phyloP scores from a whole-genome alignment of 2,329 filamentous ascomycete genomes.

The Tetracladium maxilliforme region DNA sequence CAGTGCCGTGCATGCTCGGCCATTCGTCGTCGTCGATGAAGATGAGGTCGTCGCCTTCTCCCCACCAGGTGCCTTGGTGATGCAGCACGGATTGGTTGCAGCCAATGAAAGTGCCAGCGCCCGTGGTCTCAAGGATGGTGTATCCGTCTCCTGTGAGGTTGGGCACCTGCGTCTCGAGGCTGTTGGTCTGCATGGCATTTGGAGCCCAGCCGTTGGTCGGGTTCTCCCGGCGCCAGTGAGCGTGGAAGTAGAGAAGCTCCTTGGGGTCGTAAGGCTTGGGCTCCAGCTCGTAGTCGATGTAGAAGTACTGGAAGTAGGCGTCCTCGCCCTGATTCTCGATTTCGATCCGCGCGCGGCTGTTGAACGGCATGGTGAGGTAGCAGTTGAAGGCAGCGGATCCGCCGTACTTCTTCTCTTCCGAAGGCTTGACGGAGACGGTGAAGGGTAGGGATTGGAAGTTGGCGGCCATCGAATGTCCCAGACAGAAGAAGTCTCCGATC shows the following conservation, averaged over 20 bases:
- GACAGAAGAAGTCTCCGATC: constrained; percentile 17
- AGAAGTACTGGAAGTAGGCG: constrained; percentile 19
- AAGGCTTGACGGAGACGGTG: constrained; percentile 16
- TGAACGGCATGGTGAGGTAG: constrained; percentile 17
- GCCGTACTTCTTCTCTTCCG: constrained; percentile 18
- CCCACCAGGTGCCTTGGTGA: constrained; percentile 19
- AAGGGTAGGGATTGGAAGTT: constrained; percentile 19
- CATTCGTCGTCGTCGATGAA: constrained; percentile 19
- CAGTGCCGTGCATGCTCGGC: constrained; percentile 18
- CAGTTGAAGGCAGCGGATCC: constrained; percentile 18
- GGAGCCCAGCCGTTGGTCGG: constrained; percentile 18
- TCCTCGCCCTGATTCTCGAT: constrained; percentile 17
- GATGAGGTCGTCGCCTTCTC: constrained; percentile 19
- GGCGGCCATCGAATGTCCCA: constrained; percentile 16
- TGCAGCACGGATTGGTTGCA: constrained; percentile 17
- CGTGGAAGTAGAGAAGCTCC: constrained; percentile 17
- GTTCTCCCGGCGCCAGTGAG: constrained; percentile 17
- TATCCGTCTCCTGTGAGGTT: constrained; percentile 16
- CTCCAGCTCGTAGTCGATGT: constrained; percentile 18
- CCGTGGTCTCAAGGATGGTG: constrained; percentile 15
- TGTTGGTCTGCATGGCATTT: constrained; percentile 15
- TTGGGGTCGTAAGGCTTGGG: constrained; percentile 10
- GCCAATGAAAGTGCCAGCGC: constrained; percentile 15
- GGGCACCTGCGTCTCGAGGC: constrained; percentile 15
- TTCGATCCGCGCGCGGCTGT: constrained; percentile 17